phyloP scores from a whole-genome alignment of 179 eudicot genomes.

The Silene noctiflora region DNA sequence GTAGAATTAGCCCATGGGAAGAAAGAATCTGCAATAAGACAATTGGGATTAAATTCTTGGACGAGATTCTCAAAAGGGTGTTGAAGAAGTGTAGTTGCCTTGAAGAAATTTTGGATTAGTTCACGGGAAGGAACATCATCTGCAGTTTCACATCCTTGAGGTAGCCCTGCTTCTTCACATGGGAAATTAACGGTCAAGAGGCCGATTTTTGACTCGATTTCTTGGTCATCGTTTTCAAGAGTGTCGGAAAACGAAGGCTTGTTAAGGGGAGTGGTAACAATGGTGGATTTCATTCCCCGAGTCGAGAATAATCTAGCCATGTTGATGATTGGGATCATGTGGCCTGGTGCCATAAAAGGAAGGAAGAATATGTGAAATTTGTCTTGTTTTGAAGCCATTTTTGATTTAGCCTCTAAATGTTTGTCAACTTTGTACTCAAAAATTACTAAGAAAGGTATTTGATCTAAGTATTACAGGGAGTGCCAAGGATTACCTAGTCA shows the following conservation, averaged over 20 bases:
- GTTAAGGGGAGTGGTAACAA: constrained; percentile 35
- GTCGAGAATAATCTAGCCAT: constrained; percentile 33
- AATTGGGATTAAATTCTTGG: constrained; percentile 14
- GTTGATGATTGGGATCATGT: constrained; percentile 35
- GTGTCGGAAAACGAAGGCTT: constrained; percentile 16
- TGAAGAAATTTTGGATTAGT: constrained; percentile 5
- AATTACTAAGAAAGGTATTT: not conserved
- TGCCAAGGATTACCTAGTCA: not conserved
- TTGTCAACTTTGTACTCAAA: not conserved
- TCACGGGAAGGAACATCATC: not conserved
- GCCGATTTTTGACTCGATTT: not conserved
- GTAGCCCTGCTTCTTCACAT: constrained; percentile 19
- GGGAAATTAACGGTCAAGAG: constrained; percentile 27
- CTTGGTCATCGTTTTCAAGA: not conserved
- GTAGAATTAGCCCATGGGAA: constrained; percentile 19
- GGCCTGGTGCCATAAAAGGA: constrained; percentile 36
- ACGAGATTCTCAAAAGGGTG: constrained; percentile 22
- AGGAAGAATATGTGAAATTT: constrained; percentile 32
- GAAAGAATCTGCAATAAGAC: constrained; percentile 27
- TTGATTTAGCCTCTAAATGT: not conserved
- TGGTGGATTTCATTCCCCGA: constrained; percentile 31
- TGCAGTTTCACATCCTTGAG: constrained; percentile 25
- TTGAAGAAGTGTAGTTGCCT: constrained; percentile 20
- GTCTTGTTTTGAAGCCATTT: constrained; percentile 19
- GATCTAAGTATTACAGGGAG: not conserved